Base-by-base conservation (phyloP, 1,284 basidiomycete species). In the Apiotrichum laibachii region DNA sequence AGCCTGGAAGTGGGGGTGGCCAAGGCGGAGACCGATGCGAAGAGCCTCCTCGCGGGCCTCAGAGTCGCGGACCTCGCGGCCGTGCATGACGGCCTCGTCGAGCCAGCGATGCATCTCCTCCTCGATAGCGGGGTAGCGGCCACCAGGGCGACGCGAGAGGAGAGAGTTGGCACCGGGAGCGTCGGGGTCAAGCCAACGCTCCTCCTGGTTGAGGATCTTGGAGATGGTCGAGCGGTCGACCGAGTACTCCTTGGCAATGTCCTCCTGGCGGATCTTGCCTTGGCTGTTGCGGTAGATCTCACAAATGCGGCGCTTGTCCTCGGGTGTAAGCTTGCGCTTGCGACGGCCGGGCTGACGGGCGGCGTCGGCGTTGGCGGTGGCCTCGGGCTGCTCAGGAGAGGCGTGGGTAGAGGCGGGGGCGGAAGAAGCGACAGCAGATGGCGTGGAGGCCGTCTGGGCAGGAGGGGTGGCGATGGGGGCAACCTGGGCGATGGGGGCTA, bases 241-340 rank as follows among this genome's bases (percentile, higher is more conserved):
- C n/a, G 60, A 61, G 53, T 65, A 65, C 48, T 65, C 60, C 53
- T 65, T 61, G 13, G 63, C 63, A 53, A 65, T 61, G 56, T 65
- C 63, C 57, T 65, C 63, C 51, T 65, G 63, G 42, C 63, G 60
- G 35, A 65, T 61, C 57, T 61, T 61, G 53, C 63, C 63, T 47
- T 65, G 63, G 50, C 60, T 59, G 55, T 59, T 61, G 53, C 60
- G 60, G 57, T 65, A 65, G 40, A 61, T 62, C 43, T 65, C 57
- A 37, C 63, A 65, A 44, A 65, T 65, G 50, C 60, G 57, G 33
- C 63, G 63, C 60, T 65, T 65, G 60, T 65, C 63, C 57, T 65
- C 63, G 37, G 63, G 60, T 2, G 60, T 65, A 34, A 65, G 60
- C 56, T 65, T 65, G 56, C 63, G 63, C 60, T 65, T 65, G 53